Evolutionary conservation across 73 alveolate genomes (phyloP).

Genomic region (Paramecium pentaurelia): DNA sequence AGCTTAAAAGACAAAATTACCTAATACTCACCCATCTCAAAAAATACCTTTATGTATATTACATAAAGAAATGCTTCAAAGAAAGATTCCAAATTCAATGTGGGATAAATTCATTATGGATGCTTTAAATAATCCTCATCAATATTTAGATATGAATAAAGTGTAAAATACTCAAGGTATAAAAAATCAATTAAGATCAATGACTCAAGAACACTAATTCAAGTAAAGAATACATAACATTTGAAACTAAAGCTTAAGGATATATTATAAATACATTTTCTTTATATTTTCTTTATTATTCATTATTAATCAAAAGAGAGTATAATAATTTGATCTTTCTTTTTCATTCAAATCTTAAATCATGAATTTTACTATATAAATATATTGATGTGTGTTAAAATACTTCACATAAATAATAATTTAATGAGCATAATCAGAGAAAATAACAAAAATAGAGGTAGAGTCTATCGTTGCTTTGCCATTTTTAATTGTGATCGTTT

Average conservation of each 20-base stretch:
- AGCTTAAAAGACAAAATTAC: background rate
- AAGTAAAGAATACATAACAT: background rate
- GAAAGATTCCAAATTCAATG: background rate
- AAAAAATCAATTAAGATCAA: background rate
- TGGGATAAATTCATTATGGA: background rate
- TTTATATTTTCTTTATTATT: background rate
- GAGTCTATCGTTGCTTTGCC: background rate
- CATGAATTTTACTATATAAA: background rate
- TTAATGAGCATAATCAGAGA: background rate
- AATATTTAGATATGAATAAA: background rate
- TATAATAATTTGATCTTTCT: background rate
- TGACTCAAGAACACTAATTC: constrained; percentile 3
- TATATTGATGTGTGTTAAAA: background rate
- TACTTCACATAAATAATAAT: background rate
- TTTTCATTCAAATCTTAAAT: background rate
- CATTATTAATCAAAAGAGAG: background rate
- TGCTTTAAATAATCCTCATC: background rate
- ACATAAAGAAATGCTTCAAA: background rate
- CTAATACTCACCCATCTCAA: background rate
- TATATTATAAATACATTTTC: background rate
- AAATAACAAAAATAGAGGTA: background rate
- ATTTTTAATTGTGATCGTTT: background rate
- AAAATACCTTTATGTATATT: background rate
- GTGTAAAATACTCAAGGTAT: background rate
- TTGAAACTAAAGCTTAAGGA: background rate